Evolutionary conservation across 208 protist species (phyloP).

Genomic region (Borovskyia barvae): DNA sequence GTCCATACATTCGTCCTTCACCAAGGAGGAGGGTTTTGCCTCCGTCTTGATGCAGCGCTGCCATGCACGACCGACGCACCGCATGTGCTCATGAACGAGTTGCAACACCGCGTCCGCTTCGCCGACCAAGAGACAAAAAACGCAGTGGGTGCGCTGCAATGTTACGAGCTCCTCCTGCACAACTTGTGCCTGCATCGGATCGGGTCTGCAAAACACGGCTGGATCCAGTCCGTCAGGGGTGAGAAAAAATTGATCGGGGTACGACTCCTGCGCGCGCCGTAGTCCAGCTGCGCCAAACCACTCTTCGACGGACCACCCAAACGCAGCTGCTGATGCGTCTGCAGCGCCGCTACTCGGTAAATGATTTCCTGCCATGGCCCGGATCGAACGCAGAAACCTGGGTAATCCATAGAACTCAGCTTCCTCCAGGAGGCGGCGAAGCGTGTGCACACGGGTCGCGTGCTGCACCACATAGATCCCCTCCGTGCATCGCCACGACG

Average conservation of each 20-base stretch:
- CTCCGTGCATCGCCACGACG: conserved; percentile 43
- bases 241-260: conserved; percentile 49
- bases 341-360: background rate
- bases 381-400: conserved; percentile 84
- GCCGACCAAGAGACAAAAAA: conserved; percentile 62
- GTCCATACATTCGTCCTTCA: background rate
- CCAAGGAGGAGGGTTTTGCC: too few species aligned
- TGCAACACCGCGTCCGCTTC: conserved; percentile 76
- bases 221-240: conserved; percentile 50
- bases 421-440: conserved; percentile 43
- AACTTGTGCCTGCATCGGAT: conserved; percentile 44
- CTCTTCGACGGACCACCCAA: background rate
- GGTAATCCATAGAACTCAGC: conserved; percentile 81
- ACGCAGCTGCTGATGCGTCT: background rate
- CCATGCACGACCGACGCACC: conserved; percentile 10
- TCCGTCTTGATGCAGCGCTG: conserved; percentile 9
- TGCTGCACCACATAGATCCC: conserved; percentile 67
- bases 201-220: conserved; percentile 32
- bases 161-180: conserved; percentile 79
- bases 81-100: conserved; percentile 31
- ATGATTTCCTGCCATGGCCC: conserved; percentile 5
- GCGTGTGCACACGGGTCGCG: conserved; percentile 25
- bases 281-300: conserved; percentile 7
- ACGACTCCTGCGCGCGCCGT: conserved; percentile 14
- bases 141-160: conserved; percentile 47